Evolutionary conservation across 208 protist species (phyloP).

Genomic region (Jaenimonas drosophilae): DNA sequence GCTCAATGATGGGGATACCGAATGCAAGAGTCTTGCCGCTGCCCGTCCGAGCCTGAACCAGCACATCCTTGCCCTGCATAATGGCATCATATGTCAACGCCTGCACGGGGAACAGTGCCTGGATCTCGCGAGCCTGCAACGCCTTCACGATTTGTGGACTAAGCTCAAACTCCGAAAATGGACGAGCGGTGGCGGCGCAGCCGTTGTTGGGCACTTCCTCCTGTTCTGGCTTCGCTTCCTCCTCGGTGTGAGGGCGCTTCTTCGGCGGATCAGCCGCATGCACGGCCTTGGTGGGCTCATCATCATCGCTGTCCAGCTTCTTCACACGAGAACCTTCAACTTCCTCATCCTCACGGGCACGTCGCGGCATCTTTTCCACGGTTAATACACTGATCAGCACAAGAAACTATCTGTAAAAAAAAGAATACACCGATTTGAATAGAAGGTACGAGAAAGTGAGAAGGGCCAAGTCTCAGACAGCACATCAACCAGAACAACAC

Average conservation of each 20-base stretch:
- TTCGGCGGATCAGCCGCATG: no score
- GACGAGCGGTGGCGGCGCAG: slow-evolving; percentile 36
- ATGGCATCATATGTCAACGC: slow-evolving; percentile 89
- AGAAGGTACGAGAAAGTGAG: no score
- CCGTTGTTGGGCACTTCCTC: slow-evolving; percentile 63
- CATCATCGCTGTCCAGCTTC: slow-evolving; percentile 19
- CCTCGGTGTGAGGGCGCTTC: slow-evolving; percentile 8
- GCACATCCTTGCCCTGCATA: slow-evolving; percentile 81
- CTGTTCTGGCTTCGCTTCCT: slow-evolving; percentile 4
- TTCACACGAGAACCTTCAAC: slow-evolving; percentile 10
- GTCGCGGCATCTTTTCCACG: slow-evolving; percentile 15
- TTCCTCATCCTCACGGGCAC: slow-evolving; percentile 16
- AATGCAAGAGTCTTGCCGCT: slow-evolving; percentile 95
- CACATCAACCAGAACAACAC: no score
- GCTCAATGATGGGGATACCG: slow-evolving; percentile 86
- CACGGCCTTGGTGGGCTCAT: slow-evolving; percentile 22
- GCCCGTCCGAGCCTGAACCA: slow-evolving; percentile 89
- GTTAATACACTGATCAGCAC: no score
- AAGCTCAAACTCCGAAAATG: slow-evolving; percentile 81
- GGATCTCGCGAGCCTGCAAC: slow-evolving; percentile 69
- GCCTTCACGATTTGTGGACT: slow-evolving; percentile 57
- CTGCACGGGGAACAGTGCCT: slow-evolving; percentile 89
- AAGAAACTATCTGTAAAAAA: no score
- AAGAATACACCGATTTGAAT: no score
- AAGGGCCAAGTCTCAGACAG: no score